These are phyloP conservation scores for Xylariaceae sp. DNA, from an alignment of 2,329 filamentous ascomycete species.

Conservation along the genomic window DNA sequence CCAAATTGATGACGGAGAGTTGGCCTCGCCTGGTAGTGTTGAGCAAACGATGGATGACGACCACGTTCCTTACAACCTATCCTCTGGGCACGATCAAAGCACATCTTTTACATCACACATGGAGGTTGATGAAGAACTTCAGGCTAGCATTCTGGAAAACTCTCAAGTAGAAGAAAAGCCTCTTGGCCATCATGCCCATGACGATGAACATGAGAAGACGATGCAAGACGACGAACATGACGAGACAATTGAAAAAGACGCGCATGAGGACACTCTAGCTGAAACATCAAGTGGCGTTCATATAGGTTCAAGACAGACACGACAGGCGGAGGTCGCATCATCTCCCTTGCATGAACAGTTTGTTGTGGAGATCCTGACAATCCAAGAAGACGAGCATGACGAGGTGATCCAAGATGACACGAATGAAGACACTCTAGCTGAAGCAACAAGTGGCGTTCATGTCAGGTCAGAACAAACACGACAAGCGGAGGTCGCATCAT, in stretches of 20 bases:
- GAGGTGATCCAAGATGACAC: background rate
- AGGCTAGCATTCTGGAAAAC: conserved; percentile 39
- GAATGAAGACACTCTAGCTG: background rate
- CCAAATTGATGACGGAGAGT: conserved; percentile 29
- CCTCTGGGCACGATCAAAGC: background rate
- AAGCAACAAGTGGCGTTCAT: background rate
- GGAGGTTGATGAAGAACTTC: conserved; percentile 40
- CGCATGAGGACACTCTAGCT: background rate
- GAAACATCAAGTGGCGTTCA: background rate
- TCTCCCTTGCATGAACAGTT: conserved; percentile 19
- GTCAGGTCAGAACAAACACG: background rate
- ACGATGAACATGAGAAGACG: background rate
- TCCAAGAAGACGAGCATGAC: background rate
- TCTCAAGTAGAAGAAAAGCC: conserved; percentile 24
- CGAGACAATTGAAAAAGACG: background rate
- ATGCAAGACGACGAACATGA: background rate
- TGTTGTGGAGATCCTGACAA: too few species aligned
- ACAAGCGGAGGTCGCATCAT: background rate
- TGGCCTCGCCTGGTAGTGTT: conserved; percentile 15
- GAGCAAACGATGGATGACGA: conserved; percentile 11
- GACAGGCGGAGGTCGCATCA: conserved; percentile 12
- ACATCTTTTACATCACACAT: conserved; percentile 36
- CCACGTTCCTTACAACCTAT: background rate
- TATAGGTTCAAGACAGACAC: background rate
- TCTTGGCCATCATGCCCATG: background rate